Evolutionary conservation across 2,329 filamentous ascomycete species (phyloP), one percentile per base, ranked within the genome.

Genomic region (Nannizzia gypsea): DNA sequence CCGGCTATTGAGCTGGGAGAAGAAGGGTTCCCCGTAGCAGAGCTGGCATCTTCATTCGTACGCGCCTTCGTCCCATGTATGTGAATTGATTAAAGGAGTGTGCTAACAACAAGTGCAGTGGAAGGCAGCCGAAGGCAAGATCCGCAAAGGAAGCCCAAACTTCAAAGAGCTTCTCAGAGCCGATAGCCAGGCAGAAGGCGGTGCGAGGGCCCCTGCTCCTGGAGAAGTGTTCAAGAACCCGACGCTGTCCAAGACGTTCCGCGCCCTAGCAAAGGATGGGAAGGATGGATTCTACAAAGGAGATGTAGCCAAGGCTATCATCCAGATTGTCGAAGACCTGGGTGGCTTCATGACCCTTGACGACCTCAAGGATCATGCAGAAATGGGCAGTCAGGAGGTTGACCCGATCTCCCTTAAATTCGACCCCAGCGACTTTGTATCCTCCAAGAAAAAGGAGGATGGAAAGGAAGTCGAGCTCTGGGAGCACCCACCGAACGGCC

Each of bases 401-500:
- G 85, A 92, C 26, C 84, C 93, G 15, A 93, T 97, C 65, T 91
- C 88, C 0, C 79, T 96, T 56, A 84, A 86, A 62, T 92, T 91
- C 73, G 80, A 77, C 0, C 86, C 87, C 6, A 87, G 90, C 67
- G 77, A 78, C 17, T 77, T 84, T 22, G 76, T 71, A 1, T 73
- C 79, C 58, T 74, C 71, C 0, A 78, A 80, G 42, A 71, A 70
- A 6, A 64, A 73, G 42, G 75, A 75, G 58, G 74, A 77, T 6
- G 72, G 78, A 40, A 22, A 22, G 26, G 77, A 73, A 8, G 81
- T 96, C 46, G 85, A 95, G 69, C 77, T 99, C 0, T 97, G 92
- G 92, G 93, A 99, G 70, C 92, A 97, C 70, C 91, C 92, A 38
- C 93, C 93, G 6, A 97, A 97, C 67, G 91, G 93, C 0, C 93